These are phyloP conservation scores for Saccharomyces kudriavzevii DNA, from an alignment of 805 yeast species.

Conservation along the genomic window DNA sequence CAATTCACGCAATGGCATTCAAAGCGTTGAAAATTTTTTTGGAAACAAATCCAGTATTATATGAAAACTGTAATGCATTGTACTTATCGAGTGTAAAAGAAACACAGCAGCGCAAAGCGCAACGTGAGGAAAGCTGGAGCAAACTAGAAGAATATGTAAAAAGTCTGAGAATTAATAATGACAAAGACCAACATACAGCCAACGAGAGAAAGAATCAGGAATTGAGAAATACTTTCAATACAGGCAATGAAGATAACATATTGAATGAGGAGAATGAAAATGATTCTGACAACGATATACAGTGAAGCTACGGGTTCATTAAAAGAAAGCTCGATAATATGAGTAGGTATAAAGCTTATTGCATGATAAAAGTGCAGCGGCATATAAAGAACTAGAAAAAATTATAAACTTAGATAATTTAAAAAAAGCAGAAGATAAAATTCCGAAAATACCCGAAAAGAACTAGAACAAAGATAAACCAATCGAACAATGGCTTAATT, in stretches of 20 bases:
- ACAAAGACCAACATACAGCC: neutral
- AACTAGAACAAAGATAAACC: neutral
- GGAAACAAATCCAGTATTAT: slow-evolving; percentile 85
- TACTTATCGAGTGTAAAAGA: slow-evolving; percentile 75
- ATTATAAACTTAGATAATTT: neutral
- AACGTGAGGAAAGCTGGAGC: slow-evolving; percentile 64
- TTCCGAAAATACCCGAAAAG: neutral
- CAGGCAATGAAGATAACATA: neutral
- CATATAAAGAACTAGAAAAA: neutral
- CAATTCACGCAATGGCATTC: slow-evolving; percentile 83
- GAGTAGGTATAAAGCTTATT: neutral
- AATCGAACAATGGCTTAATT: neutral
- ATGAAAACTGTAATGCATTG: slow-evolving; percentile 85
- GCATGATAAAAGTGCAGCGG: neutral
- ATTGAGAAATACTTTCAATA: neutral
- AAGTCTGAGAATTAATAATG: slow-evolving; percentile 17
- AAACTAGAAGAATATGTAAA: slow-evolving; percentile 55
- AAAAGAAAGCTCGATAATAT: neutral
- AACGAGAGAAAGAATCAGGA: neutral
- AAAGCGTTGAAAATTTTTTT: slow-evolving; percentile 85
- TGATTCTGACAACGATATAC: neutral
- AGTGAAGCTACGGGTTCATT: neutral
- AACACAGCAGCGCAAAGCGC: slow-evolving; percentile 53
- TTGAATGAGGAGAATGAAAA: neutral
- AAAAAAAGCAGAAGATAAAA: neutral